These are phyloP conservation scores for Coemansia sp. DNA, from an alignment of 192 early-diverging fungal genomes.

Conservation along the genomic window DNA sequence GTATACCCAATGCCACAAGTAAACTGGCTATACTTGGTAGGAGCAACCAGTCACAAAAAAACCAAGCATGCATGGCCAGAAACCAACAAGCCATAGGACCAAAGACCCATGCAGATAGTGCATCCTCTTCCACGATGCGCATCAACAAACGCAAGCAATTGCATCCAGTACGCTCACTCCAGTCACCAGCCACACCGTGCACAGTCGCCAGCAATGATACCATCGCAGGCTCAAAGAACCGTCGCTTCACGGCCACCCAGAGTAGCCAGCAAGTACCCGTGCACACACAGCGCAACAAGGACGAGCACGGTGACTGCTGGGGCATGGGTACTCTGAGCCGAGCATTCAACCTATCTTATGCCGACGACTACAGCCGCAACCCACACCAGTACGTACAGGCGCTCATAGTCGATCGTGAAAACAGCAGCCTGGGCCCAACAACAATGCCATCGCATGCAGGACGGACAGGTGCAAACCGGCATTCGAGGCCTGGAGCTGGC, in stretches of 20 bases:
- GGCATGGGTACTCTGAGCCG: conserved; percentile 14
- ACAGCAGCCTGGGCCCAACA: background rate
- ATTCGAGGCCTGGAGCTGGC: no score
- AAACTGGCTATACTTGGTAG: conserved; percentile 29
- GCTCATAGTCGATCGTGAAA: conserved; percentile 35
- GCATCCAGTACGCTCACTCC: conserved; percentile 42
- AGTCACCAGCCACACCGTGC: conserved; percentile 8
- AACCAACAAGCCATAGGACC: no score
- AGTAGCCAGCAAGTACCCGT: conserved; percentile 2
- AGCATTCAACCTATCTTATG: conserved; percentile 47
- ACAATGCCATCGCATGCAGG: conserved; percentile 6
- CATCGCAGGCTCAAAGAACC: background rate
- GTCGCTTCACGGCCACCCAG: no score
- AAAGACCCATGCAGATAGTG: background rate
- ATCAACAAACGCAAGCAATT: conserved; percentile 51
- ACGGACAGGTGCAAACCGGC: no score
- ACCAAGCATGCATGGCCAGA: no score
- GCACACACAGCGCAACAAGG: no score
- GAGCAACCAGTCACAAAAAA: conserved; percentile 7
- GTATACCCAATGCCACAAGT: conserved; percentile 44
- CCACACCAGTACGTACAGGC: conserved; percentile 49
- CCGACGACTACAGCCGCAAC: conserved; percentile 42
- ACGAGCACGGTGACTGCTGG: conserved; percentile 3
- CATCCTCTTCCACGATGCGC: no score
- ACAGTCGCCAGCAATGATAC: background rate